phyloP scores from a whole-genome alignment of 306 rosid species.

The Vigna trinervia region DNA sequence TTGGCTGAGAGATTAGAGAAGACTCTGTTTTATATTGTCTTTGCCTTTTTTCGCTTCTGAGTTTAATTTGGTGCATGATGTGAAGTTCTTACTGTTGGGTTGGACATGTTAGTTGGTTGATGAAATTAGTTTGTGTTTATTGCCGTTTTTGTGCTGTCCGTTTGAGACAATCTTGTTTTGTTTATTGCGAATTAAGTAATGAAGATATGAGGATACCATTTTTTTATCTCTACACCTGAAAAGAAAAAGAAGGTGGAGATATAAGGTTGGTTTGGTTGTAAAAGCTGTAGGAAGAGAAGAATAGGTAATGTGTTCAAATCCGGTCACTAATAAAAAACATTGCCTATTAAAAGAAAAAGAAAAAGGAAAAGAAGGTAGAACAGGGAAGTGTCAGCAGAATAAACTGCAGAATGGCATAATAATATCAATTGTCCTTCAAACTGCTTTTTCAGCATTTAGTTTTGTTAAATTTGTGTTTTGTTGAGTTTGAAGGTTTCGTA shows the following conservation, averaged over 20 bases:
- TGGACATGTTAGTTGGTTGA: constrained; percentile 4
- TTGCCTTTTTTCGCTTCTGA: background rate
- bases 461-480: constrained; percentile 17
- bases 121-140: background rate
- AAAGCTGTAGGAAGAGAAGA: too few species aligned
- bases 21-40: constrained; percentile 1
- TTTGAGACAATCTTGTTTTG: constrained; percentile 32
- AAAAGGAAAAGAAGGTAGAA: background rate
- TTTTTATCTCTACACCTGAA: background rate
- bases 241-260: too few species aligned
- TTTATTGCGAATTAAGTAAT: background rate
- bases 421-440: background rate
- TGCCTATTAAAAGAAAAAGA: too few species aligned
- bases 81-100: constrained; percentile 18
- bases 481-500: constrained; percentile 20
- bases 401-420: constrained; percentile 4
- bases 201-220: constrained; percentile 1
- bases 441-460: background rate
- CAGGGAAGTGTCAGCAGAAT: constrained; percentile 1
- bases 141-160: background rate
- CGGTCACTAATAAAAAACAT: too few species aligned
- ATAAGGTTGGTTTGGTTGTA: too few species aligned
- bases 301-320: too few species aligned
- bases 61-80: background rate
- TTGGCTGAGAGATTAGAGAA: constrained; percentile 20